Percentiles rank a stretch among this genome's conserved stretches.
phyloP scores from a whole-genome alignment of 2,329 filamentous ascomycete species.

The Fusarium austroafricanum region DNA sequence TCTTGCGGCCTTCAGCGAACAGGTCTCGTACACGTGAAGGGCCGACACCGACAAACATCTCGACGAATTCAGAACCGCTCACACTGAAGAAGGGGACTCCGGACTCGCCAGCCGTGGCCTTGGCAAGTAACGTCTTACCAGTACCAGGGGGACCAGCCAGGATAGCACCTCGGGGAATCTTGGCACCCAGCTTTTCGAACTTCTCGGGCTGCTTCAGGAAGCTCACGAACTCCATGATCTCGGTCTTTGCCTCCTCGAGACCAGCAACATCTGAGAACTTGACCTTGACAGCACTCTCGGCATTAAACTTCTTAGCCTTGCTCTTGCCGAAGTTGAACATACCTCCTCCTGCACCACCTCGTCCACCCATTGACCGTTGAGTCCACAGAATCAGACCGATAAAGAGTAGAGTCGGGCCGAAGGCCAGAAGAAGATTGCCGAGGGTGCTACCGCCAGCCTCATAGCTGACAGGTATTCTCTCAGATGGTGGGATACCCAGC shows the following conservation, averaged over 20 bases:
- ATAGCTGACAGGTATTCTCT: slow-evolving; percentile 94
- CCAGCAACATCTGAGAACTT: slow-evolving; percentile 97
- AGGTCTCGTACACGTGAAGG: slow-evolving; percentile 94
- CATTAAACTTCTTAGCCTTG: slow-evolving; percentile 96
- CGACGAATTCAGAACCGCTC: slow-evolving; percentile 97
- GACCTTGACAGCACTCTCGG: slow-evolving; percentile 94
- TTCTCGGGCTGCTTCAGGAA: slow-evolving; percentile 94
- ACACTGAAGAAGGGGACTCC: slow-evolving; percentile 98
- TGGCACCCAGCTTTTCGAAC: slow-evolving; percentile 94
- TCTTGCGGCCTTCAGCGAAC: slow-evolving; percentile 94
- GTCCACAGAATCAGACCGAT: slow-evolving; percentile 86
- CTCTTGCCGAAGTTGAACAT: slow-evolving; percentile 98
- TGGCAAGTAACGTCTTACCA: slow-evolving; percentile 96
- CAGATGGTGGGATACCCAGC: slow-evolving; percentile 84
- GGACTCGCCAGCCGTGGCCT: slow-evolving; percentile 97
- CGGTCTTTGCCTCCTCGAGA: slow-evolving; percentile 96
- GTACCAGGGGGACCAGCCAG: slow-evolving; percentile 97
- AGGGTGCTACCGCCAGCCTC: slow-evolving; percentile 79
- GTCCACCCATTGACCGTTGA: slow-evolving; percentile 77
- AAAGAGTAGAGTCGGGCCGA: slow-evolving; percentile 88
- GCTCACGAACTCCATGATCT: slow-evolving; percentile 99
- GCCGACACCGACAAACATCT: slow-evolving; percentile 99
- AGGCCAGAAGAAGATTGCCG: slow-evolving; percentile 78
- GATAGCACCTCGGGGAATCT: slow-evolving; percentile 97
- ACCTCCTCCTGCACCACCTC: slow-evolving; percentile 73